Base-by-base conservation (phyloP, 164 flowering plant genomes). In the Chloranthus sessilifolius region DNA sequence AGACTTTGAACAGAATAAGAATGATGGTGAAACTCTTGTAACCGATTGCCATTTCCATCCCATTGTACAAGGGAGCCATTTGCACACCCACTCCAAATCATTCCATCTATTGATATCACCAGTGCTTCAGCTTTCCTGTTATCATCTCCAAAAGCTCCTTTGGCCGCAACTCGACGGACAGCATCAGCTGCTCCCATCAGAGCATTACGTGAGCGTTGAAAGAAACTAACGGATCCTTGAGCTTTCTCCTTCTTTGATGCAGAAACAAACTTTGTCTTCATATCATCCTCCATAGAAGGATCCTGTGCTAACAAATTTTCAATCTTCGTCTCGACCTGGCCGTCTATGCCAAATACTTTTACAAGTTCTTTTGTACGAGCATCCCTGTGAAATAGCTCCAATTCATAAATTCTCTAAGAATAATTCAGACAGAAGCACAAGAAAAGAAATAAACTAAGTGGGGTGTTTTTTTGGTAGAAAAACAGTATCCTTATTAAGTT, bases 161-260 rank as follows among this genome's bases (percentile, higher is more conserved):
- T 87, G 1, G 73, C 67, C 28, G 99, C 97, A 62, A 71, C 99
- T 51, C 96, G 71, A 7, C 99, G 88, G 26, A 94, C 96, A 55
- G 95, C 99, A 70, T 85, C 99, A 37, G 96, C 99, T 29, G 99
- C 99, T 70, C 97, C 99, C 73, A 87, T 74, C 56, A 94, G 73
- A 60, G 97, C 99, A 70, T 83, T 94, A 7, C 99, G 84, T 19
- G 99, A 94, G 10, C 97, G 78, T 56, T 85, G 95, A 49, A 94
- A 69, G 59, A 94, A 87, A 36, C 58, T 68, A 30, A 68, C 19
- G 19, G 68, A 5, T 30, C 83, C 79, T 45, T 68, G 81, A 3
- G 85, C 22, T 43, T 85, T 94, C 58, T 94, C 99, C 74, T 89
- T 94, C 57, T 82, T 94, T 4, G 88, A 51, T n/a, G 68, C 9